These are phyloP conservation scores for Beauveria sp. DNA, from an alignment of 2,329 filamentous ascomycete genomes.

Conservation along the genomic window DNA sequence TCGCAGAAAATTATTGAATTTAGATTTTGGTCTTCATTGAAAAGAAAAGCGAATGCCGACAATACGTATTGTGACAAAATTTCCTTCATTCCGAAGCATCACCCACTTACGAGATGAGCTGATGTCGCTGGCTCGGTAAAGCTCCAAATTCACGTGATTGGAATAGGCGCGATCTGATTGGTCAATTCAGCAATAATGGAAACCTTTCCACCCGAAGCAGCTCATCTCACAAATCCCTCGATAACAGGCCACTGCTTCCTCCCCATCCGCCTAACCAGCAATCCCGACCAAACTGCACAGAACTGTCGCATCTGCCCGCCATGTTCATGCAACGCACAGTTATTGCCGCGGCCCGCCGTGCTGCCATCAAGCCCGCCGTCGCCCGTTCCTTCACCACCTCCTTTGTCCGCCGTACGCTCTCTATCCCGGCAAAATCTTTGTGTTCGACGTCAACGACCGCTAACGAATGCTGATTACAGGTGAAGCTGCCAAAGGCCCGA, in stretches of 20 bases:
- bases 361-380: conserved; percentile 43
- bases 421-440: conserved; percentile 8
- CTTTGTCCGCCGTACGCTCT: conserved; percentile 49
- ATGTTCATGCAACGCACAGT: conserved; percentile 62
- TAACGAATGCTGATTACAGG: conserved; percentile 19
- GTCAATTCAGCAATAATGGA: conserved; percentile 28
- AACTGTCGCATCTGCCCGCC: conserved; percentile 20
- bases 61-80: too few species aligned
- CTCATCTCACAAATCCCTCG: conserved; percentile 42
- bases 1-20: background rate
- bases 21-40: too few species aligned
- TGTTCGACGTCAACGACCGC: background rate
- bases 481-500: conserved; percentile 29
- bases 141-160: conserved; percentile 25
- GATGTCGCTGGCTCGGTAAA: conserved; percentile 12
- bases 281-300: conserved; percentile 16
- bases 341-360: conserved; percentile 52
- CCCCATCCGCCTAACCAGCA: conserved; percentile 17
- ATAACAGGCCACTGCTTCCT: conserved; percentile 22
- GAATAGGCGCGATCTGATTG: conserved; percentile 22
- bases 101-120: background rate
- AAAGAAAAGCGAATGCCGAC: background rate
- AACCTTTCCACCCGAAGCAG: conserved; percentile 35
- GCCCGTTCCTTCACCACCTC: conserved; percentile 55
- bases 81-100: too few species aligned